phyloP scores from a whole-genome alignment of 2,329 filamentous ascomycete species.

The Talaromyces verruculosus region DNA sequence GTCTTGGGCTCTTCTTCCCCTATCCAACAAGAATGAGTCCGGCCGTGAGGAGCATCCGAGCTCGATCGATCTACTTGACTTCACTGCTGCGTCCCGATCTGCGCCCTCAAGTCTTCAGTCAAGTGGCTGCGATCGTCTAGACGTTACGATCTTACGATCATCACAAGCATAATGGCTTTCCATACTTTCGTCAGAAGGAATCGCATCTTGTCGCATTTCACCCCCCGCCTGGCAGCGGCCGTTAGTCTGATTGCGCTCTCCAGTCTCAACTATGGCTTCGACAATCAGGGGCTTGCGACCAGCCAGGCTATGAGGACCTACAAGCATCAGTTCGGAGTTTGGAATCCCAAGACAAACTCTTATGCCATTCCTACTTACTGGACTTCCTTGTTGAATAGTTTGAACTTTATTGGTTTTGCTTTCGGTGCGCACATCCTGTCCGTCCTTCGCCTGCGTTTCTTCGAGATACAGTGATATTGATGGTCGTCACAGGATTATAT shows the following conservation, averaged over 20 bases:
- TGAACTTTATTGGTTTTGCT: constrained; percentile 40
- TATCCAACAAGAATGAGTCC: constrained; percentile 3
- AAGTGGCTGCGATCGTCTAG: background rate
- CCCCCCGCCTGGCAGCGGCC: constrained; percentile 17
- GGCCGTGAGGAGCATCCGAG: background rate
- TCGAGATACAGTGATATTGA: background rate
- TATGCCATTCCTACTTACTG: constrained; percentile 35
- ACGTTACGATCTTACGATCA: background rate
- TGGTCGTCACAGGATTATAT: constrained; percentile 11
- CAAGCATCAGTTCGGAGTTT: constrained; percentile 36
- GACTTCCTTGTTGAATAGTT: constrained; percentile 40
- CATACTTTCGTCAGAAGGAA: constrained; percentile 9
- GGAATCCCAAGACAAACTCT: constrained; percentile 24
- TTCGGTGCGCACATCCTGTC: constrained; percentile 26
- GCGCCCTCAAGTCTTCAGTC: too few species aligned
- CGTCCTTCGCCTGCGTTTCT: background rate
- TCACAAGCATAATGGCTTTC: constrained; percentile 1
- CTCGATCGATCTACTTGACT: background rate
- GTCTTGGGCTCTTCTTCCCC: constrained; percentile 1
- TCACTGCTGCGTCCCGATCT: too few species aligned
- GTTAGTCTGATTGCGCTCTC: constrained; percentile 38
- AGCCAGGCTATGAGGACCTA: constrained; percentile 43
- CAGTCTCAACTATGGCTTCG: constrained; percentile 44
- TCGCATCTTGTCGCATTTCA: constrained; percentile 20
- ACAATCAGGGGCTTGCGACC: constrained; percentile 41